Base-by-base conservation (phyloP, 2,329 filamentous ascomycete species). In the Colletotrichum sp. region DNA sequence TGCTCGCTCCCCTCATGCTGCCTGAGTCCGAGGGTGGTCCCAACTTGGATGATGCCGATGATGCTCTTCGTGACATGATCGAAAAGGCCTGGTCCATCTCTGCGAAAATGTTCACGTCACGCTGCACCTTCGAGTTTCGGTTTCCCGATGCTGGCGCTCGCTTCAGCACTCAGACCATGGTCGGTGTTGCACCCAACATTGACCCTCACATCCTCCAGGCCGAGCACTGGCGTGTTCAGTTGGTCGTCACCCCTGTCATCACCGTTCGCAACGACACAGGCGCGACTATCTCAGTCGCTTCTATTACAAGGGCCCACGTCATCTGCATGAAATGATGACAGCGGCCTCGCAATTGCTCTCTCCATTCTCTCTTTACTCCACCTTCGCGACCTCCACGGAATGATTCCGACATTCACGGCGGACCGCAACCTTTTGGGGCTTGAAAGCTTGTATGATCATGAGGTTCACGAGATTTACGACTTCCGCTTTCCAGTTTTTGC, bases 211-310 rank as follows among this genome's bases (percentile, higher is more conserved):
- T 87, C 68, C 81, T 91, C 24, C 89, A 91, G 82, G 82, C 85
- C 7, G 85, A 86, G 79, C 89, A 91, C 79, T 88, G 85, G 82
- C 87, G 90, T 7, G 81, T 92, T n/a, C 87, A 88, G 69, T 84
- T 91, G 3, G 88, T 90, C 32, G 88, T 90, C 7, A 91, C 90
- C 0, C 90, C 90, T 1, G 86, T 88, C 10, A 86, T 92, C 62
- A 91, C 89, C 3, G 87, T 90, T 78, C 86, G 89, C 36, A 89
- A 90, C 77, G 89, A 91, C 49, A 86, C 83, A 3, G 88, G 87
- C 16, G 80, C 81, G 60, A 86, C 85, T 70, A 87, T 89, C 62
- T 84, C 86, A 30, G 84, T 87, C 3, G 87, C 86, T 71, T 86
- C 86, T 8, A 83, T 90, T 26, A 81, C 85, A 52, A 82, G 88